Evolutionary conservation across 1,284 basidiomycete genomes (phyloP), one percentile per base, ranked within the genome.

Genomic region (Cutaneotrichosporon sp.): DNA sequence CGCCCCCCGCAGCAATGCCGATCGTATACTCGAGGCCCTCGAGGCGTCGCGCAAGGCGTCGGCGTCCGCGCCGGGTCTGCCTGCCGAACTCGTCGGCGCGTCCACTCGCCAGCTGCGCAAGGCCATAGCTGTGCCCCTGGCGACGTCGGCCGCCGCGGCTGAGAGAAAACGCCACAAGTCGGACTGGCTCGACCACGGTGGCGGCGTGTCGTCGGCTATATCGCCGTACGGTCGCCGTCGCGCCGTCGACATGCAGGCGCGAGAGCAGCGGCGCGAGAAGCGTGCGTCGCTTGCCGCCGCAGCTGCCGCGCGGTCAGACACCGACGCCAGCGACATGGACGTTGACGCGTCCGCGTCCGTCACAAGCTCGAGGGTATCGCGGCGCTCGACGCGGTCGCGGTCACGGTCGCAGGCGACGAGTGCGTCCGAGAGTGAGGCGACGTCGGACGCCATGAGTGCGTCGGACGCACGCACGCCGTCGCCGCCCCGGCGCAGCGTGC

Each of bases 191-290:
- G 50, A 26, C 22, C 64, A 66, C 44, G 61, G 61, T 21, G 43
- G 43, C 18, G 55, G 59, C 18, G 59, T 65, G n/a, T 69, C 66
- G 14, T 56, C 71, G 10, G 66, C 73, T 64, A 73, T 75, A 42
- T 71, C 69, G 48, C 73, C 73, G 7, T 75, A 75, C 51, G 72
- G 70, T 14, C 61, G 73, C 44, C 59, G 70, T 23, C 62, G 62
- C 37, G 64, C 63, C 33, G 63, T 62, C 17, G 67, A 72, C 38
- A 44, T 55, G 26, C 59, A 61, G 21, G 60, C 60, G 4, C 54
- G 65, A 35, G 67, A 67, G 41, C 61, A 56, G 41, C 56, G 63
- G 46, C 51, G 52, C 18, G 61, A 56, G 39, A 38, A 34, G 4
- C 45, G 49, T 30, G 37, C 46, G 21, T 46, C 40, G 23, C 37